Base-by-base conservation (phyloP, 2,329 filamentous ascomycete genomes). In the Penicillium sp. region DNA sequence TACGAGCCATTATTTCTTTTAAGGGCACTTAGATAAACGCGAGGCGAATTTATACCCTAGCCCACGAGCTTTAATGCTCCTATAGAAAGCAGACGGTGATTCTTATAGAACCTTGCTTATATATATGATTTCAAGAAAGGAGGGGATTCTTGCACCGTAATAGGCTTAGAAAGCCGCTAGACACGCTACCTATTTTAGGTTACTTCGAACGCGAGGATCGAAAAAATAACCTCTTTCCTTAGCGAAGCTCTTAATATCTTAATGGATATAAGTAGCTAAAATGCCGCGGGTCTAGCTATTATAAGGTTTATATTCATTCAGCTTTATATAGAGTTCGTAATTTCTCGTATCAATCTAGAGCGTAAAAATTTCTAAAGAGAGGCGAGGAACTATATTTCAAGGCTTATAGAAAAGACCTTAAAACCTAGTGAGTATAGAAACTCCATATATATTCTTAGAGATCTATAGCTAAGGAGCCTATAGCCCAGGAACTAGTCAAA, bases 111-210 rank as follows among this genome's bases (percentile, higher is more conserved):
- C 19, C 59, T 61, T 44, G 69, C 76, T 8, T 79, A 75, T 58
- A 58, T 81, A 7, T 80, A 77, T 56, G 79, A 81, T 51, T 73
- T 73, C 44, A 57, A 66, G 0, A 81, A 79, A 56, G 79, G 79
- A 0, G 79, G 79, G 2, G 58, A 66, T 2, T 73, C 73, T 0
- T 76, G 74, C n/a, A 75, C 79, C 0, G 72, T 79, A 0, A 72
- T 81, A 26, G 78, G 70, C 0, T 59, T 79, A 1, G 71, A 81
- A 55, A 63, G 73, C 0, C 55, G 40, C 0, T 35, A 60, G 1
- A 53, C 70, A 0, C 58, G 60, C n/a, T 71, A 70, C 47, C 64
- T 70, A 2, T 78, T 79, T 36, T 80, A 78, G 74, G 46, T 80
- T 7, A 73, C 79, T 3, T 72, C 71, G 1, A 81, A 81, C 53